These are phyloP conservation scores for Lactarius akahatsu DNA, from an alignment of 768 basidiomycete genomes.

Conservation along the genomic window DNA sequence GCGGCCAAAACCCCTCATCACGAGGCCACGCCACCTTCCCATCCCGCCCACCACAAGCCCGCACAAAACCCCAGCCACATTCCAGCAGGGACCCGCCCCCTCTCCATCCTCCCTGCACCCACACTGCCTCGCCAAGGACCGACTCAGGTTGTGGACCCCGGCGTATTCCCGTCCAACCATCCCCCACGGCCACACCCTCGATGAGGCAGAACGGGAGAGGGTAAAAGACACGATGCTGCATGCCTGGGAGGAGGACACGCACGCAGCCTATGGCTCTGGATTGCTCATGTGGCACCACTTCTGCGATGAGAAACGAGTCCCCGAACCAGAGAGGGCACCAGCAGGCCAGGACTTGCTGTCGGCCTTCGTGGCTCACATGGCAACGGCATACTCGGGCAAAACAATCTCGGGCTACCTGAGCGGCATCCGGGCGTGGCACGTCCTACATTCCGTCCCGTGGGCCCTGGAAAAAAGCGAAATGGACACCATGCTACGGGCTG, in stretches of 20 bases:
- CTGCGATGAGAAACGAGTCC: slow-evolving; percentile 37
- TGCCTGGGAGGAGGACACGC: too few relatives aligned
- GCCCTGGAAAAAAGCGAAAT: slow-evolving; percentile 32
- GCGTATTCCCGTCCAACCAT: too few relatives aligned
- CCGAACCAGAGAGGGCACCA: slow-evolving; percentile 38
- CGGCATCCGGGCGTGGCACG: slow-evolving; percentile 48
- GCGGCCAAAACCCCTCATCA: not conserved
- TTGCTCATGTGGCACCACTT: slow-evolving; percentile 42
- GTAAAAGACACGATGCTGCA: too few relatives aligned
- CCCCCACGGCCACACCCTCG: too few relatives aligned
- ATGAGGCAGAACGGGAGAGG: too few relatives aligned
- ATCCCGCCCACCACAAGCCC: not conserved
- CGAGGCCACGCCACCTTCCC: too few relatives aligned
- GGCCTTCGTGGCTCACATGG: slow-evolving; percentile 26
- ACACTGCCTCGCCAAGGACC: slow-evolving; percentile 15
- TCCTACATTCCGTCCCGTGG: slow-evolving; percentile 42
- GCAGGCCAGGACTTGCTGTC: slow-evolving; percentile 31
- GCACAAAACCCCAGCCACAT: not conserved
- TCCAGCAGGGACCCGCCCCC: not conserved
- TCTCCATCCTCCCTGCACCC: slow-evolving; percentile 15
- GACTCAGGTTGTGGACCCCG: too few relatives aligned
- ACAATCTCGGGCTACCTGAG: slow-evolving; percentile 41
- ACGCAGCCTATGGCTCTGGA: slow-evolving; percentile 24
- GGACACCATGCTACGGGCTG: too few relatives aligned
- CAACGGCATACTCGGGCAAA: slow-evolving; percentile 36